phyloP scores from a whole-genome alignment of 257 asterid genomes.

The Solanum chiquidenum region DNA sequence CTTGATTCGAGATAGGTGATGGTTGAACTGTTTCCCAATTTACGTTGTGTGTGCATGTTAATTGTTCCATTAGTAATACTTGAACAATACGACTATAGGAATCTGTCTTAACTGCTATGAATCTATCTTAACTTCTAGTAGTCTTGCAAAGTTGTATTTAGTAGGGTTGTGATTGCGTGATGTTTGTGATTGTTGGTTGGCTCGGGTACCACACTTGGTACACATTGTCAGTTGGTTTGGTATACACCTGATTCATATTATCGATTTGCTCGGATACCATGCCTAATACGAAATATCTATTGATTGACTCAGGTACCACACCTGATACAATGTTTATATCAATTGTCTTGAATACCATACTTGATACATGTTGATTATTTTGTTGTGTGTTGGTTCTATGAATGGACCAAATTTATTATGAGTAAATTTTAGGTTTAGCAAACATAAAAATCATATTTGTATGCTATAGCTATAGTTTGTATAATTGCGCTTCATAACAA shows the following conservation, averaged over 20 bases:
- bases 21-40: background rate
- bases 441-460: no score
- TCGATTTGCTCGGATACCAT: no score
- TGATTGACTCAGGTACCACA: fast-evolving
- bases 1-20: background rate
- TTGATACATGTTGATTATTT: background rate
- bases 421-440: no score
- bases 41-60: no score
- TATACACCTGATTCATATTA: background rate
- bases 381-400: background rate
- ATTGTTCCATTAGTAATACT: background rate
- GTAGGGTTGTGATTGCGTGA: background rate
- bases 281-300: no score
- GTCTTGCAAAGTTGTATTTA: background rate
- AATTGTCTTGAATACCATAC: background rate
- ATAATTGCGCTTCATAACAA: no score
- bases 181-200: background rate
- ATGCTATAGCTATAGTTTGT: no score
- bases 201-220: fast-evolving
- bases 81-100: fast-evolving
- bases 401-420: no score
- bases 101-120: background rate
- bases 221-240: background rate
- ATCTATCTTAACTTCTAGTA: background rate
- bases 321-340: no score